phyloP scores from a whole-genome alignment of 768 basidiomycete genomes.

The Lactarius pseudohatsudake region DNA sequence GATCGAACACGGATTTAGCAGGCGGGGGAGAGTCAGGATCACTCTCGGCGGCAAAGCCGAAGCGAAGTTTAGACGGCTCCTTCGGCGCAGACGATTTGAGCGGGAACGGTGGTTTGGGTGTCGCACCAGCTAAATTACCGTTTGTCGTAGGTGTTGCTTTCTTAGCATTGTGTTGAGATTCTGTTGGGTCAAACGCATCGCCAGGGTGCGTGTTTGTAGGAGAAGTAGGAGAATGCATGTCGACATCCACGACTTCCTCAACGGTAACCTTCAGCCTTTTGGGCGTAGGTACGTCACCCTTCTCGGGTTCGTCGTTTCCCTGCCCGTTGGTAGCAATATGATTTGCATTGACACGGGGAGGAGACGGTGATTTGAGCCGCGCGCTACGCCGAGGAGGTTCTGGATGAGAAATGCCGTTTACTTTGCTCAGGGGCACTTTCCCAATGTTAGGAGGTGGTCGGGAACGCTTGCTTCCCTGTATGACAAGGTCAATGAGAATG shows the following conservation, averaged over 20 bases:
- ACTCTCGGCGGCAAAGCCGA: constrained; percentile 60
- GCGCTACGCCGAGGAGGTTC: constrained; percentile 30
- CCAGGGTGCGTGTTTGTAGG: constrained; percentile 35
- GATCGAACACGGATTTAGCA: constrained; percentile 9
- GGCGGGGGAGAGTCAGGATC: constrained; percentile 22
- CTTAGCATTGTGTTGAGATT: constrained; percentile 32
- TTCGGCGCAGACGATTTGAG: constrained; percentile 61
- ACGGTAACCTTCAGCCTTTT: constrained; percentile 48
- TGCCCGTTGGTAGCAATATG: constrained; percentile 16
- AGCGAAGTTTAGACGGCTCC: constrained; percentile 77
- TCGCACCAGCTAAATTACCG: constrained; percentile 27
- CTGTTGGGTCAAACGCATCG: constrained; percentile 43
- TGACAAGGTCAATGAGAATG: constrained; percentile 20
- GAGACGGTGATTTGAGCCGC: constrained; percentile 30
- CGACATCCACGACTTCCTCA: constrained; percentile 39
- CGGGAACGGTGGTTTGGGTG: constrained; percentile 33
- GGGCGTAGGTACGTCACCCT: constrained; percentile 39
- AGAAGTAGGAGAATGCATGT: constrained; percentile 32
- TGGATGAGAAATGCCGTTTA: constrained; percentile 22
- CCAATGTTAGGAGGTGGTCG: constrained; percentile 64
- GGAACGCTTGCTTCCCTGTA: constrained; percentile 74
- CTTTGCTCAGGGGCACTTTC: constrained; percentile 33
- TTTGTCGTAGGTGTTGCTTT: constrained; percentile 28
- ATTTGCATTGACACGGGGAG: constrained; percentile 19
- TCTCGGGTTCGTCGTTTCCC: constrained; percentile 40